Evolutionary conservation across 2,329 filamentous ascomycete species (phyloP).

Genomic region (Colletotrichum tamarilloi): DNA sequence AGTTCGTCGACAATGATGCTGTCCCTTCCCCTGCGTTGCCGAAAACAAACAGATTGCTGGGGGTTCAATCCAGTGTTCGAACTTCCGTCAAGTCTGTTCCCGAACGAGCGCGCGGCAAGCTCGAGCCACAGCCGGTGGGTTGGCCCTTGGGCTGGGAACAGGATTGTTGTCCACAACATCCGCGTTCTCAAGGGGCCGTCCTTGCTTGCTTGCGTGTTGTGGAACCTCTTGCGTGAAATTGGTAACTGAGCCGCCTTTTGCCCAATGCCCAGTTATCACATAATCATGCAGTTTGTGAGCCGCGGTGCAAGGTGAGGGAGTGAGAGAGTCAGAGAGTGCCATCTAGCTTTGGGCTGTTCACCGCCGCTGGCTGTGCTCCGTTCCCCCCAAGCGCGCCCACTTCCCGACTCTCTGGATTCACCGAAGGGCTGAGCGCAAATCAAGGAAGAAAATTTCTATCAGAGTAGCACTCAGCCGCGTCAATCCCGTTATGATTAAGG

Average conservation of each 20-base stretch:
- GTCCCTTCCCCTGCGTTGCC: background rate
- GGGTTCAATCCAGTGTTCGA: too few relatives aligned
- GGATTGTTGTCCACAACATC: background rate
- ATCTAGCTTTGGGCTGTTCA: background rate
- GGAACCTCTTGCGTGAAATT: background rate
- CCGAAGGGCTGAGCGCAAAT: background rate
- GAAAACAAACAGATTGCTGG: conserved; percentile 1
- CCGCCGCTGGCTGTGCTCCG: background rate
- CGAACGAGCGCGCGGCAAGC: conserved; percentile 1
- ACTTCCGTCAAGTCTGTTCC: background rate
- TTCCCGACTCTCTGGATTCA: background rate
- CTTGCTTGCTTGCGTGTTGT: background rate
- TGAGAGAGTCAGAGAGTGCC: background rate
- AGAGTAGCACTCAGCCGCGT: conserved; percentile 8
- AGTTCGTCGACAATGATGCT: background rate
- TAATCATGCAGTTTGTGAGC: background rate
- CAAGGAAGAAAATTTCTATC: background rate
- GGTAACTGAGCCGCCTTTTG: background rate
- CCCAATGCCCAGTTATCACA: background rate
- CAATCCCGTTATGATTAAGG: background rate
- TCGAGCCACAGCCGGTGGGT: background rate
- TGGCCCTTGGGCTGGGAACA: background rate
- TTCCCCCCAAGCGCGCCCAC: background rate
- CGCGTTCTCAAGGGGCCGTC: background rate
- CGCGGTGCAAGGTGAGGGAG: background rate